These are phyloP conservation scores for Dactylellina cionopaga DNA, from an alignment of 2,329 filamentous ascomycete genomes.

Conservation along the genomic window DNA sequence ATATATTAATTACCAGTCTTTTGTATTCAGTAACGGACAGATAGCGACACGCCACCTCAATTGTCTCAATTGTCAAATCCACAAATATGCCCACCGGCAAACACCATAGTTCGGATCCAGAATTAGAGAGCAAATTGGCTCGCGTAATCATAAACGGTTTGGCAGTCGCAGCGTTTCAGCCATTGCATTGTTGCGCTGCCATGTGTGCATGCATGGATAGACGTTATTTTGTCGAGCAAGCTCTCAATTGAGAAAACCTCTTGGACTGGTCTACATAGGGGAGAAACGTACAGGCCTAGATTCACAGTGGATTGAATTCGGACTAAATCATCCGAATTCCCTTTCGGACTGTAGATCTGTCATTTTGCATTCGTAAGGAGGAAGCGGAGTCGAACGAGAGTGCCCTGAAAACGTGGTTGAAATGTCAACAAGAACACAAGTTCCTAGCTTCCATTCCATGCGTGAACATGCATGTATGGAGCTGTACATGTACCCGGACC, in stretches of 20 bases:
- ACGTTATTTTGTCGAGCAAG: too few species aligned
- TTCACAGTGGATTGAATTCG: constrained; percentile 16
- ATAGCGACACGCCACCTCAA: constrained; percentile 8
- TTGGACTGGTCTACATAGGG: neutral
- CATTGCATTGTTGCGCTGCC: constrained; percentile 19
- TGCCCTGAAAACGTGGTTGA: neutral
- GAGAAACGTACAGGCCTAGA: constrained; percentile 14
- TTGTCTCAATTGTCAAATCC: neutral
- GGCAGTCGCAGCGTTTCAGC: constrained; percentile 33
- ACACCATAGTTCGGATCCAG: neutral
- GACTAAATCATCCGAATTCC: constrained; percentile 22
- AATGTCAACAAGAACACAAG: neutral
- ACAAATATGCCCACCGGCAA: neutral
- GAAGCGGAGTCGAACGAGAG: neutral
- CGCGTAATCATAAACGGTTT: constrained; percentile 34
- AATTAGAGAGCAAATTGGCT: constrained; percentile 5
- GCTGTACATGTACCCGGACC: neutral
- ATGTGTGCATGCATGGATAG: constrained; percentile 19
- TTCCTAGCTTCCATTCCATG: neutral
- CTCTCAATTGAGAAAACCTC: too few species aligned
- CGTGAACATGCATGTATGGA: neutral
- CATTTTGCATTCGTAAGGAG: neutral
- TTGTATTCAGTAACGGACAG: constrained; percentile 1
- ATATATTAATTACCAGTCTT: neutral
- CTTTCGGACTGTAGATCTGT: constrained; percentile 37